phyloP scores from a whole-genome alignment of 495 filamentous ascomycete species.

The Penicillium dipodomyicola region DNA sequence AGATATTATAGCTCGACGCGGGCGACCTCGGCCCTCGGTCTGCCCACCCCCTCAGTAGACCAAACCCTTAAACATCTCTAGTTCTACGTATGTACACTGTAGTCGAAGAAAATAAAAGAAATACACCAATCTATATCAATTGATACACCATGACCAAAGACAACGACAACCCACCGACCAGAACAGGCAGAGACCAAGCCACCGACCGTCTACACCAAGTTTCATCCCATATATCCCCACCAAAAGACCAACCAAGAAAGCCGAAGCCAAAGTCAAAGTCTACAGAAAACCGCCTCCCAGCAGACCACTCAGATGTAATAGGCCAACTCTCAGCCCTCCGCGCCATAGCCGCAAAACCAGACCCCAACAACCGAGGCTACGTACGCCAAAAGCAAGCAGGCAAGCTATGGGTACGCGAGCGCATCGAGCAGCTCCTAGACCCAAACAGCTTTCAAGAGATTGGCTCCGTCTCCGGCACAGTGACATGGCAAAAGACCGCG shows the following conservation, averaged over 20 bases:
- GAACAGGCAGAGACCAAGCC: conserved; percentile 23
- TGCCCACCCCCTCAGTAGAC: conserved; percentile 15
- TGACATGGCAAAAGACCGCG: conserved; percentile 52
- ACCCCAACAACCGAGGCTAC: conserved; percentile 53
- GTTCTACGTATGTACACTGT: not conserved
- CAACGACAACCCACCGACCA: conserved; percentile 12
- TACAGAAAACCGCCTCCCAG: conserved; percentile 42
- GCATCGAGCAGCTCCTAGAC: conserved; percentile 56
- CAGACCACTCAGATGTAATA: conserved; percentile 61
- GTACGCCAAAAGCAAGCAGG: conserved; percentile 59
- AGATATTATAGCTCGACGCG: conserved; percentile 9
- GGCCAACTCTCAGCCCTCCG: conserved; percentile 49
- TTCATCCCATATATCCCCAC: conserved; percentile 32
- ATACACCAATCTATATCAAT: conserved; percentile 2
- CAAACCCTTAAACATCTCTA: not conserved
- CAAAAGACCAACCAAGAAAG: conserved; percentile 12
- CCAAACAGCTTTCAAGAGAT: conserved; percentile 53
- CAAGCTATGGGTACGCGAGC: conserved; percentile 64
- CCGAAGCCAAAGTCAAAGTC: conserved; percentile 19
- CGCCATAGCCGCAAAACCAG: conserved; percentile 51
- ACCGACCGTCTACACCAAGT: conserved; percentile 38
- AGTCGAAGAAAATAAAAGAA: too few relatives aligned
- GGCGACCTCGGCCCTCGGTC: conserved; percentile 21
- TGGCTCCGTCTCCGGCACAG: conserved; percentile 57
- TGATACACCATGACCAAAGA: conserved; percentile 22